Base-by-base conservation (phyloP, 2,329 filamentous ascomycete species). In the Hansfordia pulvinata region DNA sequence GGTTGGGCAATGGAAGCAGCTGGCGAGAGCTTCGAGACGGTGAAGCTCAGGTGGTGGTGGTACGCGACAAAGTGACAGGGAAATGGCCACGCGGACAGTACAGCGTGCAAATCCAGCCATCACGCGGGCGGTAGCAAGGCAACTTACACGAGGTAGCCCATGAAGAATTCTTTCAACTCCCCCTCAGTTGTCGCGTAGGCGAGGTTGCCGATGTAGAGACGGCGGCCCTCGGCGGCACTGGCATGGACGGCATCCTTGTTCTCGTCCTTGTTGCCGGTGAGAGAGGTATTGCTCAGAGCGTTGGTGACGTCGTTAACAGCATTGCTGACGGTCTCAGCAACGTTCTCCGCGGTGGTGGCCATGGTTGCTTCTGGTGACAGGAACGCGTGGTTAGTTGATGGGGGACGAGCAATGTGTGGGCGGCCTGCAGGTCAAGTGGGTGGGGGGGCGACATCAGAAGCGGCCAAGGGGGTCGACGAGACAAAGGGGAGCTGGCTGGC, bases 151-250 rank as follows among this genome's bases (percentile, higher is more conserved):
- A 90, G 80, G 73, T 93, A 96, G 62, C 78, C 82, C 73, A 90
- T 88, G 80, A 98, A 98, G 75, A 98, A 98, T 50, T 90, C 82
- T 73, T 92, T 93, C 74, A 98, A 84, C 78, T 94, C 85, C 79
- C 82, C 90, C 82, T 96, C 90, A 60, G 85, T 93, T 77, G 90
- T 96, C 78, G 88, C 86, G 62, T 98, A 98, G 53, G 90, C 90
- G 76, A 98, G 82, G 73, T 98, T 98, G 71, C 90, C 90, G 69
- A 98, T 96, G 69, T 98, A 98, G 52, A 98, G 80, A 68, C 90
- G 84, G 69, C 90, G 84, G 60, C 90, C 88, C 72, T 98, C 90
- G 62, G 88, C 86, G 60, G 90, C 90, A 67, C 85, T 93, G 64
- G 85, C 84, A 59, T 90, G 78, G 54, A 90, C 85, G 58, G 86